phyloP scores from a whole-genome alignment of 2,329 filamentous ascomycete species.

The Bipolaris victoriae region DNA sequence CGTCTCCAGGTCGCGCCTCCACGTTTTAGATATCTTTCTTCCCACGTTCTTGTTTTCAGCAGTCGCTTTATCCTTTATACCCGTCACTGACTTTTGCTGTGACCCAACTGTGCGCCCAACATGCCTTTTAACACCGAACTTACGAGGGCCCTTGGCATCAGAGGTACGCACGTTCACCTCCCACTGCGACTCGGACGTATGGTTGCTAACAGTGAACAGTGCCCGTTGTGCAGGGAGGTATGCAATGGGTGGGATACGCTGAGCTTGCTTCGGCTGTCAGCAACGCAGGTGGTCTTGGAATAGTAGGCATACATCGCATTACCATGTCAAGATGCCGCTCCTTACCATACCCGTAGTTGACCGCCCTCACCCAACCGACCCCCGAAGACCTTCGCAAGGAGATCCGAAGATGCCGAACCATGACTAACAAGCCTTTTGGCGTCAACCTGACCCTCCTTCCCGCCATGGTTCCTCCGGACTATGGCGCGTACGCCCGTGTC shows the following conservation, averaged over 20 bases:
- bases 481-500: slow-evolving; percentile 86
- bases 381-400: slow-evolving; percentile 92
- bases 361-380: slow-evolving; percentile 88
- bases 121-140: slow-evolving; percentile 72
- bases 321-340: neutral
- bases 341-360: slow-evolving; percentile 58
- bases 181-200: neutral
- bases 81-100: neutral
- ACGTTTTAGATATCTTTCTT: slow-evolving; percentile 13
- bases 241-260: slow-evolving; percentile 86
- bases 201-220: slow-evolving; percentile 63
- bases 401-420: slow-evolving; percentile 81
- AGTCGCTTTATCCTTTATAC: neutral
- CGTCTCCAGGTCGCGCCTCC: slow-evolving; percentile 14
- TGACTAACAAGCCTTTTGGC: slow-evolving; percentile 82
- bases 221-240: slow-evolving; percentile 83
- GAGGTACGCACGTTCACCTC: slow-evolving; percentile 39
- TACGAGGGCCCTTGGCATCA: slow-evolving; percentile 66
- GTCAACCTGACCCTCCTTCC: slow-evolving; percentile 96
- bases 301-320: slow-evolving; percentile 50
- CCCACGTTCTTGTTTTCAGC: neutral
- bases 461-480: slow-evolving; percentile 87
- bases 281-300: slow-evolving; percentile 75
- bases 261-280: slow-evolving; percentile 74
- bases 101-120: slow-evolving; percentile 4